Base-by-base conservation (phyloP, 345 rosid genomes). In the Rubroshorea leprosula region DNA sequence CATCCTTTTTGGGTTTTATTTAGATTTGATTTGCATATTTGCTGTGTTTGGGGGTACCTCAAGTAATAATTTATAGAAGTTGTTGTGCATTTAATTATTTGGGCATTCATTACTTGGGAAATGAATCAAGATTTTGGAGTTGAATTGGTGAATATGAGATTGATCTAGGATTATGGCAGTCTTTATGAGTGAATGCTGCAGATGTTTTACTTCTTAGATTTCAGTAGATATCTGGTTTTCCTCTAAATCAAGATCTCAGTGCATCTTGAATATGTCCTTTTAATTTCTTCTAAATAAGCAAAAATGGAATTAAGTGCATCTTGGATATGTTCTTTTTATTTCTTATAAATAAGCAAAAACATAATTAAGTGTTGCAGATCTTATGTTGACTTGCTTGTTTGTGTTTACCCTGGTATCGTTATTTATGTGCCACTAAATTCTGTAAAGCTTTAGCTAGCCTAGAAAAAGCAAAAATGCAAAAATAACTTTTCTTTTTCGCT, bases 21-120 rank as follows among this genome's bases (percentile, higher is more conserved):
- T 53, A 9, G 52, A 23, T 46, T 57, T 9, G 17, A 29, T 51
- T 23, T 61, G 22, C 14, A 49, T 23, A 20, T 65, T 60, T 60
- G 62, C 31, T 50, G 39, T 54, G 14, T 18, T 16, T 18, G 11
- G 56, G 56, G 35, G 7, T 35, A 13, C 41, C 9, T n/a, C 9
- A 3, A 6, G 9, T 6, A 13, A 35, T 35, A 3, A 35, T 6
- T 1, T 1, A 35, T 35, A 1, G 41, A 13, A 6, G 41, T 35
- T 2, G 5, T 35, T 8, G 41, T 35, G 41, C 41, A 3, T 35
- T 8, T 8, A 6, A 6, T 35, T 13, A n/a, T n/a, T 8, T n/a
- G n/a, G n/a, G n/a, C n/a, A n/a, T 2, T n/a, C n/a, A 35, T 35
- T n/a, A n/a, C n/a, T n/a, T n/a, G n/a, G n/a, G n/a, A n/a, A n/a